These are phyloP conservation scores for Mycena pura DNA, from an alignment of 768 basidiomycete species.

Conservation along the genomic window DNA sequence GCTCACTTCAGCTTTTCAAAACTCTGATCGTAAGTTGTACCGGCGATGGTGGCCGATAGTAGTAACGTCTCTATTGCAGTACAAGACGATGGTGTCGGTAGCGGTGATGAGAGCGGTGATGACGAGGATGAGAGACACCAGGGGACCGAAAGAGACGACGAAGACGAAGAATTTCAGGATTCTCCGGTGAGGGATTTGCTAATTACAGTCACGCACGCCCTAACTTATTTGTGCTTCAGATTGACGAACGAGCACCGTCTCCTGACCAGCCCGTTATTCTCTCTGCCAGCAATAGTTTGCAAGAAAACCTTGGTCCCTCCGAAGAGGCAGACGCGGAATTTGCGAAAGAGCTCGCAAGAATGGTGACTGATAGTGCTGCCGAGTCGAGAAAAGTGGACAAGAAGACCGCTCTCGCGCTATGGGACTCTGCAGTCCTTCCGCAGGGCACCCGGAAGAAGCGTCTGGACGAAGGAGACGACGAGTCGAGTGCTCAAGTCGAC, in stretches of 20 bases:
- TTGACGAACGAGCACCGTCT: conserved; percentile 75
- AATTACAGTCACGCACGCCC: neutral
- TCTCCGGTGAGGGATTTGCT: conserved; percentile 54
- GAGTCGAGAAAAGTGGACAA: conserved; percentile 89
- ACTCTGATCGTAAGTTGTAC: conserved; percentile 54
- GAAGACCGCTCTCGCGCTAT: conserved; percentile 84
- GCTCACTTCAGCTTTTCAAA: conserved; percentile 72
- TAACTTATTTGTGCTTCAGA: conserved; percentile 38
- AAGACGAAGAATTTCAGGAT: conserved; percentile 59
- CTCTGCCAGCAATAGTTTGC: conserved; percentile 56
- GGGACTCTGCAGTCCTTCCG: conserved; percentile 86
- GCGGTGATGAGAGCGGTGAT: conserved; percentile 73
- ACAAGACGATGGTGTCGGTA: conserved; percentile 50
- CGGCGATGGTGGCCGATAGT: neutral
- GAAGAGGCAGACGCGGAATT: conserved; percentile 94
- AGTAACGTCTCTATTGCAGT: conserved; percentile 28
- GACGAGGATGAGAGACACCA: conserved; percentile 60
- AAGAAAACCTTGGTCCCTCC: conserved; percentile 81
- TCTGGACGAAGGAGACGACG: conserved; percentile 63
- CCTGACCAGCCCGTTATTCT: conserved; percentile 84
- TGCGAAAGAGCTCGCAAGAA: conserved; percentile 92
- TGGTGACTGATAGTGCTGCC: conserved; percentile 86
- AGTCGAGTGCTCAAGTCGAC: conserved; percentile 44
- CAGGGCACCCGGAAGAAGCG: conserved; percentile 71
- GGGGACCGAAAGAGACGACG: conserved; percentile 62